Base-by-base conservation (phyloP, 139 green algal species). In the Tetradesmus obliquus region DNA sequence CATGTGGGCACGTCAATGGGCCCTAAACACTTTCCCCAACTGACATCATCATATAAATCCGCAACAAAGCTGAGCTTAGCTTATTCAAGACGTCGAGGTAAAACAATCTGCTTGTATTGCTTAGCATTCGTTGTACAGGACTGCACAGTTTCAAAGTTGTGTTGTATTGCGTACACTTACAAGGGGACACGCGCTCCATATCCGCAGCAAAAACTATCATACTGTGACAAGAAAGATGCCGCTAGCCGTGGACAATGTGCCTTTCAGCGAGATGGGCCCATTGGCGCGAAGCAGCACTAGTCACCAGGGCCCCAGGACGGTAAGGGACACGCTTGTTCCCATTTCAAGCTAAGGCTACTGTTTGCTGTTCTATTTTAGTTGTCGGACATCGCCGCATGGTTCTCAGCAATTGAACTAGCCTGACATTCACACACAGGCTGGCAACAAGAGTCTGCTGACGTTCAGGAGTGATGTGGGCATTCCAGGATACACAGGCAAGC, bases 391-490 rank as follows among this genome's bases (percentile, higher is more conserved):
- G 66, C 66, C 32, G 32, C 32, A 45, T 45, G 32, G 32, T 24
- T 22, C 60, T 20, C 60, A 71, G 66, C 66, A 76, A 76, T 1
- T 24, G 66, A 13, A 19, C 3, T 76, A 24, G 66, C 17, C 60
- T 76, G 66, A 4, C n/a, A 6, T n/a, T 55, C n/a, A 15, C n/a
- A 5, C 76, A 82, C 71, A 90, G 86, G 93, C 89, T 82, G 91
- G 91, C 51, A 94, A 94, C 91, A 94, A 94, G n/a, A 93, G 86
- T 13, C 60, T 93, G 45, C 76, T 95, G 12, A 91, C 54, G 1
- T 95, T 93, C 55, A 79, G 93, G 24, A 86, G 84, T n/a, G 93
- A 95, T 32, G 88, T 95, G 19, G 93, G 93, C 3, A 86, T 95
- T 13, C 93, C 93, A 60, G 93, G 93, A 55, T 95, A 95, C 76